Evolutionary conservation across 441 rosid genomes (phyloP).

Genomic region (Pelargonium cotyledonis): DNA sequence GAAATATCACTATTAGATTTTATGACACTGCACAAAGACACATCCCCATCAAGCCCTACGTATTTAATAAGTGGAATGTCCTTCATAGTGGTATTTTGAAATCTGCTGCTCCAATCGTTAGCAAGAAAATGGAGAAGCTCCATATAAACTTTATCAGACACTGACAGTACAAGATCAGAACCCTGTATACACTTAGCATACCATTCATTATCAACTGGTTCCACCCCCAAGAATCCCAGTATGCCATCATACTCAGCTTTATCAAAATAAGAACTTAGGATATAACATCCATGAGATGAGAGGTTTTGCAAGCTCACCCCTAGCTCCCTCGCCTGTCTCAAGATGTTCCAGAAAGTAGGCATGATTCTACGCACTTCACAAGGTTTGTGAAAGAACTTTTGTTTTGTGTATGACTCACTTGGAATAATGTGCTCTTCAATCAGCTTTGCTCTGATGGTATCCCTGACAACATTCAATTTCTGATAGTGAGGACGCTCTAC

Average conservation of each 20-base stretch:
- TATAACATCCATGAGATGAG: slow-evolving; percentile 42
- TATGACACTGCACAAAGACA: slow-evolving; percentile 28
- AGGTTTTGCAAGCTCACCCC: slow-evolving; percentile 48
- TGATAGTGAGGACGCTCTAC: slow-evolving; percentile 30
- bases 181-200: slow-evolving; percentile 50
- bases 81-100: slow-evolving; percentile 24
- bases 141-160: slow-evolving; percentile 43
- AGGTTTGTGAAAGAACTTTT: slow-evolving; percentile 54
- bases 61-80: slow-evolving; percentile 48
- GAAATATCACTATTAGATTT: not conserved
- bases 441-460: slow-evolving; percentile 34
- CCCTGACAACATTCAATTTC: slow-evolving; percentile 41
- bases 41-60: slow-evolving; percentile 29
- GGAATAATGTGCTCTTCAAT: slow-evolving; percentile 45
- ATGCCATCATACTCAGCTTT: slow-evolving; percentile 23
- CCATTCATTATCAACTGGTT: slow-evolving; percentile 40
- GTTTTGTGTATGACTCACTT: slow-evolving; percentile 39
- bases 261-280: slow-evolving; percentile 48
- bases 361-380: slow-evolving; percentile 44
- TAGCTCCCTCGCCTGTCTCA: slow-evolving; percentile 37
- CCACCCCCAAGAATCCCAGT: slow-evolving; percentile 50
- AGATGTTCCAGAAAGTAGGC: slow-evolving; percentile 57
- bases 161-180: slow-evolving; percentile 39
- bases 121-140: slow-evolving; percentile 46
- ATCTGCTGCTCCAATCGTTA: slow-evolving; percentile 39